These are phyloP conservation scores for Phytopythium montanum DNA, from an alignment of 352 stramenopile genomes.

Conservation along the genomic window DNA sequence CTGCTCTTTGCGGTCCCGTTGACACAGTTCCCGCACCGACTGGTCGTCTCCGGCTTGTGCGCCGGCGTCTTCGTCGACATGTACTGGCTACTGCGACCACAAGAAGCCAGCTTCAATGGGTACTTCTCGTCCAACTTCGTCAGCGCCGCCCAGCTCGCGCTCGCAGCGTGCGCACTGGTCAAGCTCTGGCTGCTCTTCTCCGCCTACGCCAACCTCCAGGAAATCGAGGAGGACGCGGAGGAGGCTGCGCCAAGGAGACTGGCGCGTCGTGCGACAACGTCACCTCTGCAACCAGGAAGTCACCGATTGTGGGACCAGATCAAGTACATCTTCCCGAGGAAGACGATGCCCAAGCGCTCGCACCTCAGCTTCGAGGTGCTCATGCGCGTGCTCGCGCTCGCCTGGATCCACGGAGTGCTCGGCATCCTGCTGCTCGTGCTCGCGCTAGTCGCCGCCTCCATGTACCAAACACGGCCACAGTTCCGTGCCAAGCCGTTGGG, in stretches of 20 bases:
- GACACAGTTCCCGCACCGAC: conserved; percentile 33
- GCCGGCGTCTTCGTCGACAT: conserved; percentile 49
- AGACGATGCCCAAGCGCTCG: conserved; percentile 50
- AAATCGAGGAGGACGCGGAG: conserved; percentile 33
- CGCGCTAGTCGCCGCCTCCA: conserved; percentile 36
- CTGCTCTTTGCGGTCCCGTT: conserved; percentile 35
- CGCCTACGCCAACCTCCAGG: conserved; percentile 63
- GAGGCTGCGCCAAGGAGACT: neutral
- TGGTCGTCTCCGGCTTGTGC: conserved; percentile 50
- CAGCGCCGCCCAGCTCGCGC: conserved; percentile 42
- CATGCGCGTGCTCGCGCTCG: conserved; percentile 56
- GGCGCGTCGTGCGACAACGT: conserved; percentile 2
- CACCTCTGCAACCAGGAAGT: conserved; percentile 13
- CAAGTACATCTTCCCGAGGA: conserved; percentile 68
- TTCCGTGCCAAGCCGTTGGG: conserved; percentile 48
- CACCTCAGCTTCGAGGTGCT: conserved; percentile 71
- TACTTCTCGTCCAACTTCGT: conserved; percentile 41
- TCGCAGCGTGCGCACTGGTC: conserved; percentile 45
- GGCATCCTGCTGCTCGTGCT: conserved; percentile 49
- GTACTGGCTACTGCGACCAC: conserved; percentile 59
- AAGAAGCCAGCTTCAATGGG: conserved; percentile 61
- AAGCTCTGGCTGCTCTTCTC: conserved; percentile 72
- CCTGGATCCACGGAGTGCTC: conserved; percentile 69
- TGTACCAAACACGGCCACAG: conserved; percentile 39
- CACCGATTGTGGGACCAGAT: conserved; percentile 46